These are phyloP conservation scores for Blastobotrys niveus DNA, from an alignment of 1,139 yeast genomes.

Conservation along the genomic window DNA sequence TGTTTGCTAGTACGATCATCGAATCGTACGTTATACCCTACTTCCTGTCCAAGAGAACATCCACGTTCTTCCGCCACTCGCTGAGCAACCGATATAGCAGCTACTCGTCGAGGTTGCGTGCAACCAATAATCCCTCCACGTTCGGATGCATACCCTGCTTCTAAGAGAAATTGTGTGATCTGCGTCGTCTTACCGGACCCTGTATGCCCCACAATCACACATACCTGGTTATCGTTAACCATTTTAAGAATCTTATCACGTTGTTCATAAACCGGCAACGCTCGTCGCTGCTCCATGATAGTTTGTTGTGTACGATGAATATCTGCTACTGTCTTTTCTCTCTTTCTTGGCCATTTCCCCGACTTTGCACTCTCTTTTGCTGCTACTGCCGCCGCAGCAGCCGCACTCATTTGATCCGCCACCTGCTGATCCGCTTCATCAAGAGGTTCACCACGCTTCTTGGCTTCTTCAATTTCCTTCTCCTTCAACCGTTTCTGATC, in stretches of 20 bases:
- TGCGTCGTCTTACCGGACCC: slow-evolving; percentile 98
- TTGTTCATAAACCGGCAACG: slow-evolving; percentile 68
- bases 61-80: slow-evolving; percentile 83
- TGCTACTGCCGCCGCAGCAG: slow-evolving; percentile 18
- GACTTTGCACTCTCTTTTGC: slow-evolving; percentile 25
- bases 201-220: slow-evolving; percentile 87
- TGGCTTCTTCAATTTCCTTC: slow-evolving; percentile 24
- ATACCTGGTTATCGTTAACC: slow-evolving; percentile 65
- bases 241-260: slow-evolving; percentile 53
- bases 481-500: slow-evolving; percentile 46
- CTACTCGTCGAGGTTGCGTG: slow-evolving; percentile 95
- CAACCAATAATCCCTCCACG: slow-evolving; percentile 67
- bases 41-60: slow-evolving; percentile 65
- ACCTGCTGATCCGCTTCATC: slow-evolving; percentile 27
- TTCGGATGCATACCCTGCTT: slow-evolving; percentile 51
- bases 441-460: slow-evolving; percentile 26
- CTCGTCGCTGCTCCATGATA: slow-evolving; percentile 60
- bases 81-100: slow-evolving; percentile 88
- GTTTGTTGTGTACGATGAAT: slow-evolving; percentile 34
- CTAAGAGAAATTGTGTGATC: slow-evolving; percentile 74
- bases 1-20: slow-evolving; percentile 61
- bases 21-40: slow-evolving; percentile 83
- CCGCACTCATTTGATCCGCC: slow-evolving; percentile 1
- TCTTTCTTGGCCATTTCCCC: slow-evolving; percentile 4
- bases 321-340: slow-evolving; percentile 17